Percentiles rank a stretch among this genome's conserved stretches.
Conservation (phyloP, 108 stramenopile genomes). For the Nitzschia sp. region DNA sequence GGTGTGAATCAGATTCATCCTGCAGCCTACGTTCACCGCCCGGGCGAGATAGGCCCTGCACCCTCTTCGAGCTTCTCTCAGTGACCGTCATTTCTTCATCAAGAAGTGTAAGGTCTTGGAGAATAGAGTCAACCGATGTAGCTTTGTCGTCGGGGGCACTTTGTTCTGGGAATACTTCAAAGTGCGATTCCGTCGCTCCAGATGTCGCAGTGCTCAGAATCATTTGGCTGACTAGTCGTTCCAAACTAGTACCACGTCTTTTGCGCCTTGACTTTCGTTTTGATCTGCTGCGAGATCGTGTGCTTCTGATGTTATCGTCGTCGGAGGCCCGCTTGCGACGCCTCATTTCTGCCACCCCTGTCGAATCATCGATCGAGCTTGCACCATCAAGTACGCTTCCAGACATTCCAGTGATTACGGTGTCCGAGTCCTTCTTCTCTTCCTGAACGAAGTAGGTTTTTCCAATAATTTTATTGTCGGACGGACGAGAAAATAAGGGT, state of each 20-base stretch:
- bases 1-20: too few relatives aligned
- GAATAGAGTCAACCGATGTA: constrained; percentile 14
- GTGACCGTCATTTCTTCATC: too few relatives aligned
- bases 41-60: too few relatives aligned
- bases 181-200: background rate
- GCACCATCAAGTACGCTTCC: background rate
- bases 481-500: background rate
- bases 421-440: background rate
- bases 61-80: too few relatives aligned
- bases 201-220: constrained; percentile 10
- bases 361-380: too few relatives aligned
- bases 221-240: constrained; percentile 21
- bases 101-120: background rate
- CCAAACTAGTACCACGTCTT: constrained; percentile 30
- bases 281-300: background rate
- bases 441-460: background rate
- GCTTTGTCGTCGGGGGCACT: background rate
- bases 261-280: constrained; percentile 3
- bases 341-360: too few relatives aligned
- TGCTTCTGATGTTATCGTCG: too few relatives aligned
- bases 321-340: too few relatives aligned
- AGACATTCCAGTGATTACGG: background rate
- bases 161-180: background rate
- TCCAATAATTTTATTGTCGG: background rate
- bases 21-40: too few relatives aligned